Evolutionary conservation across 176 grass and related monocot species (phyloP).

Genomic region (Cenchrus purpureus): DNA sequence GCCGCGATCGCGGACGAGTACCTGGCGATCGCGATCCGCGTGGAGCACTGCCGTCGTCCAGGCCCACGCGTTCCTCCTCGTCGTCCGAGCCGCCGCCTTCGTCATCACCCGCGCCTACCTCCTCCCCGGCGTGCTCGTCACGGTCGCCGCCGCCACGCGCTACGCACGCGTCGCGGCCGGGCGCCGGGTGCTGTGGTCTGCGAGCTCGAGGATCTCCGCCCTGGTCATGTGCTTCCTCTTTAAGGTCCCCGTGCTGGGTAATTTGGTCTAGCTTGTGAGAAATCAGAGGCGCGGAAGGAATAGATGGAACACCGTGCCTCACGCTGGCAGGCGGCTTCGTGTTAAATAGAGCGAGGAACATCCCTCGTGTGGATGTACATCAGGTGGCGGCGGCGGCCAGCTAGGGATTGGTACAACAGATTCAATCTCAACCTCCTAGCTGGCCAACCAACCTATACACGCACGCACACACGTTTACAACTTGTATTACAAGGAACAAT

Average conservation of each 20-base stretch:
- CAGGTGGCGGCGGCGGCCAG: no score
- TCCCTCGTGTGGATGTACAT: no score
- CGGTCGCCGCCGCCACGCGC: not conserved
- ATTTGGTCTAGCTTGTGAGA: not conserved
- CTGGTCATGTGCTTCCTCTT: conserved; percentile 21
- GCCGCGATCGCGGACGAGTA: not conserved
- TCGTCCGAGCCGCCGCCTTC: not conserved
- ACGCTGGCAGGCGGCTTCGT: no score
- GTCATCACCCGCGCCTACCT: not conserved
- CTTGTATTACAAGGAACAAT: no score
- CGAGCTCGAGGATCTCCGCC: conserved; percentile 2
- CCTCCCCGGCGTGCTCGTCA: conserved; percentile 22
- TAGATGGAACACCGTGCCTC: no score
- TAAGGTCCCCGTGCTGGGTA: not conserved
- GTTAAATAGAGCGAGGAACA: no score
- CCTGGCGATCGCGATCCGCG: not conserved
- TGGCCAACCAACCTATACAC: no score
- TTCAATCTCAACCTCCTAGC: no score
- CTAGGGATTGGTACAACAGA: no score
- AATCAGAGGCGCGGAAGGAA: no score
- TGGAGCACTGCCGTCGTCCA: not conserved
- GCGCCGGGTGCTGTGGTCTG: not conserved
- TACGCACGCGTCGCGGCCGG: conserved; percentile 17
- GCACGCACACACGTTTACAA: no score
- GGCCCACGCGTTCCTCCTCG: not conserved